Evolutionary conservation across 306 rosid genomes (phyloP).

Genomic region (Sphenostylis stenocarpa): DNA sequence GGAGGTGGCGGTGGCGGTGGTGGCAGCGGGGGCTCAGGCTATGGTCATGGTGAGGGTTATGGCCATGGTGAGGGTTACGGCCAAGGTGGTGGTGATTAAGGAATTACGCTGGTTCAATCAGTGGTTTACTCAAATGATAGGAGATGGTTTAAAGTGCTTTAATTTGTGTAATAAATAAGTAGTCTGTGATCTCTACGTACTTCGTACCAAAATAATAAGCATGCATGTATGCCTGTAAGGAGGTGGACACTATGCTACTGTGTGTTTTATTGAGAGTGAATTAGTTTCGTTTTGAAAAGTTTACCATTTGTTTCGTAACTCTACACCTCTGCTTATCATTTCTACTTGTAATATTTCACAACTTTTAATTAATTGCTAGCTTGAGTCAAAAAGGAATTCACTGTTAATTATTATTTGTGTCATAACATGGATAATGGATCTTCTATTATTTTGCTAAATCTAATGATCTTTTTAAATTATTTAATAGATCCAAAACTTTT

Average conservation of each 20-base stretch:
- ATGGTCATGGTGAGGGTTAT: slow-evolving; percentile 39
- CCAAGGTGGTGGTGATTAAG: slow-evolving; percentile 45
- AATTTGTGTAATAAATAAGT: slow-evolving; percentile 27
- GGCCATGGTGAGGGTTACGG: slow-evolving; percentile 37
- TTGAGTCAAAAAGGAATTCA: neutral
- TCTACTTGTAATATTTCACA: neutral
- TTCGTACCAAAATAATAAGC: slow-evolving; percentile 6
- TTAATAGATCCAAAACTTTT: too few species aligned
- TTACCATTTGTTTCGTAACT: neutral
- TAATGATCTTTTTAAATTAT: too few species aligned
- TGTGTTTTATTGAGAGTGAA: slow-evolving; percentile 19
- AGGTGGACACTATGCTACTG: neutral
- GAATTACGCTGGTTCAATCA: neutral
- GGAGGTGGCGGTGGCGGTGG: neutral
- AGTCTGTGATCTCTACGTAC: neutral
- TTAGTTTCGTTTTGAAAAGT: slow-evolving; percentile 7
- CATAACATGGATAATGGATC: too few species aligned
- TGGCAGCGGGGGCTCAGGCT: slow-evolving; percentile 2
- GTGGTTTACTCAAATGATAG: slow-evolving; percentile 8
- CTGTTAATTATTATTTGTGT: neutral
- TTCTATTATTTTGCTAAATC: too few species aligned
- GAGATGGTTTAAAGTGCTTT: neutral
- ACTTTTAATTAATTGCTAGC: neutral
- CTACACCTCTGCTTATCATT: neutral
- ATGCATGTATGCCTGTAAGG: neutral